These are phyloP conservation scores for Darksidea phi DNA, from an alignment of 495 filamentous ascomycete genomes.

Conservation along the genomic window DNA sequence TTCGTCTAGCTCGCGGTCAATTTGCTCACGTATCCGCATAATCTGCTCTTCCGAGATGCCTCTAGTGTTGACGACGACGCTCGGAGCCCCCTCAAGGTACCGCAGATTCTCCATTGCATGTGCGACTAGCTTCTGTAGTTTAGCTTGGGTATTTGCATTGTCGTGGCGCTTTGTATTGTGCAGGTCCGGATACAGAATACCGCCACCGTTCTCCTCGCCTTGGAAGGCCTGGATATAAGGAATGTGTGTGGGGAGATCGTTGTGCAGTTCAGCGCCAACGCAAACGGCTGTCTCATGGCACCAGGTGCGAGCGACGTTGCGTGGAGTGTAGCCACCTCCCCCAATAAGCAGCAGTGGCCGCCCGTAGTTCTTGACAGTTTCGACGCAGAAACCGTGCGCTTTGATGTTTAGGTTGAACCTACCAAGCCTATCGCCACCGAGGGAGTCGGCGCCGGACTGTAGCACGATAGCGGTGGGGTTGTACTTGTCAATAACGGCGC, in stretches of 20 bases:
- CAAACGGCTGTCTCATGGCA: conserved; percentile 92
- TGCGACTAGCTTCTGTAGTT: conserved; percentile 69
- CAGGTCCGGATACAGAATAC: conserved; percentile 67
- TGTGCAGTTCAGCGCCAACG: conserved; percentile 56
- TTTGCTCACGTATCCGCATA: conserved; percentile 66
- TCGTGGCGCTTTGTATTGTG: conserved; percentile 58
- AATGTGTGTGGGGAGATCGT: conserved; percentile 41
- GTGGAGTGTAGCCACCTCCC: conserved; percentile 94
- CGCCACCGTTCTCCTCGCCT: conserved; percentile 50
- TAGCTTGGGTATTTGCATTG: conserved; percentile 76
- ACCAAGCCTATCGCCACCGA: conserved; percentile 88
- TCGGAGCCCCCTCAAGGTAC: conserved; percentile 80
- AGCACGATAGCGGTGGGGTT: conserved; percentile 84
- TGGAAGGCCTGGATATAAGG: conserved; percentile 44
- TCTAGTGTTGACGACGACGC: conserved; percentile 75
- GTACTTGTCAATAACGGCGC: conserved; percentile 71
- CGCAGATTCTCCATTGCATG: conserved; percentile 80
- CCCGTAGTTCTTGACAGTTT: conserved; percentile 73
- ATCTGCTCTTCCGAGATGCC: conserved; percentile 71
- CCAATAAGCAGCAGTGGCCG: conserved; percentile 86
- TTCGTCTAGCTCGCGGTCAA: conserved; percentile 74
- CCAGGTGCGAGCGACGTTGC: conserved; percentile 95
- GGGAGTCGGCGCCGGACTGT: conserved; percentile 93
- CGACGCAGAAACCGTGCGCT: conserved; percentile 88
- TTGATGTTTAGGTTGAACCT: conserved; percentile 95